These are phyloP conservation scores for Atkinsonella hypoxylon DNA, from an alignment of 2,329 filamentous ascomycete species.

Conservation along the genomic window DNA sequence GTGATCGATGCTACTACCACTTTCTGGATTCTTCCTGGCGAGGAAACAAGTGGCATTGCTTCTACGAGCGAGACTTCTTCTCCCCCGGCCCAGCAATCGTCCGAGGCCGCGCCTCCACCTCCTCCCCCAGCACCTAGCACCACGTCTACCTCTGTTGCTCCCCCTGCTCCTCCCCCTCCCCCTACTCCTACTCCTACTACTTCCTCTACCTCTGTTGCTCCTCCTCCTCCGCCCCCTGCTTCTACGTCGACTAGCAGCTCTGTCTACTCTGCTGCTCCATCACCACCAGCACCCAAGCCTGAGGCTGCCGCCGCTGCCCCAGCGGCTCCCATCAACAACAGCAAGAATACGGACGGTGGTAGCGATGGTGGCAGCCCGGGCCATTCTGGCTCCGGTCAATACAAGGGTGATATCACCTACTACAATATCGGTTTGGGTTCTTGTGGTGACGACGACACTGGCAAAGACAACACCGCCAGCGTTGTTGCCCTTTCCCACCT, in stretches of 20 bases:
- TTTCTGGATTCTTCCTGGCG: slow-evolving; percentile 27
- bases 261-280: slow-evolving; percentile 7
- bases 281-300: slow-evolving; percentile 6
- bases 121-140: slow-evolving; percentile 6
- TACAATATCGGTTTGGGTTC: slow-evolving; percentile 57
- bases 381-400: slow-evolving; percentile 14
- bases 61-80: slow-evolving; percentile 14
- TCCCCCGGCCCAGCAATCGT: slow-evolving; percentile 1
- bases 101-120: slow-evolving; percentile 3
- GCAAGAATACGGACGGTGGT: neutral
- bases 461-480: slow-evolving; percentile 39
- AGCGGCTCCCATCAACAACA: slow-evolving; percentile 6
- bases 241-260: slow-evolving; percentile 7
- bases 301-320: slow-evolving; percentile 6
- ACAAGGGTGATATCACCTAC: slow-evolving; percentile 59
- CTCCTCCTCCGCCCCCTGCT: slow-evolving; percentile 10
- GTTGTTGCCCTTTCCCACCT: slow-evolving; percentile 57
- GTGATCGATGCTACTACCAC: slow-evolving; percentile 37
- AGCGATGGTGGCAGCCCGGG: slow-evolving; percentile 6
- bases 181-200: slow-evolving; percentile 13
- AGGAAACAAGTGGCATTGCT: slow-evolving; percentile 6
- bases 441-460: slow-evolving; percentile 53
- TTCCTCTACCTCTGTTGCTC: slow-evolving; percentile 15
- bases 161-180: slow-evolving; percentile 13
- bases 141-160: slow-evolving; percentile 10